A percentile compares a stretch with the other conserved stretches of the same genome.
phyloP scores from a whole-genome alignment of 306 rosid genomes.

The Quillaja saponaria region DNA sequence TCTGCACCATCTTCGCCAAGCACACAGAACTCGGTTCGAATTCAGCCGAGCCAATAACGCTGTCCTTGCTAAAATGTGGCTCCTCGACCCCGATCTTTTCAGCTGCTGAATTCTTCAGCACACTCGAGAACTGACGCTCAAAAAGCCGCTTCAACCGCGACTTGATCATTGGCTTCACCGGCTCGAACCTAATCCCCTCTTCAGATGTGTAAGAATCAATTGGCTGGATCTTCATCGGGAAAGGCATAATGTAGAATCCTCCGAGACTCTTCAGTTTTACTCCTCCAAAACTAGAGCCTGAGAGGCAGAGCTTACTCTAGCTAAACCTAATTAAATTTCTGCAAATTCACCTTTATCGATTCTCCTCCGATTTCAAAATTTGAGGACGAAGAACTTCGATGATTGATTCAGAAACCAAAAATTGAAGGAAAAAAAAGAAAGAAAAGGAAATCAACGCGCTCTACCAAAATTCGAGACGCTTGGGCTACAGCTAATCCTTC shows the following conservation, averaged over 20 bases:
- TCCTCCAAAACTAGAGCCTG: constrained; percentile 35
- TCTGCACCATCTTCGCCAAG: constrained; percentile 82
- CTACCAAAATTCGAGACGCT: constrained; percentile 46
- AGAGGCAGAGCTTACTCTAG: constrained; percentile 14
- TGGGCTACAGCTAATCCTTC: constrained; percentile 30
- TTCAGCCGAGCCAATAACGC: constrained; percentile 33
- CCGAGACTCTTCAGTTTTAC: constrained; percentile 27
- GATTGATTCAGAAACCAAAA: constrained; percentile 40
- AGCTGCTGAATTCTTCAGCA: constrained; percentile 41
- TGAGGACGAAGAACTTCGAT: constrained; percentile 29
- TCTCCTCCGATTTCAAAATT: constrained; percentile 45
- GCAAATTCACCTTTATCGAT: constrained; percentile 20
- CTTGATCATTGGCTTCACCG: constrained; percentile 64
- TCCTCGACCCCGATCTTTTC: constrained; percentile 51
- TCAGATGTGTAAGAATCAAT: constrained; percentile 50
- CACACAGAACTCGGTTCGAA: constrained; percentile 77
- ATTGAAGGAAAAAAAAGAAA: background rate
- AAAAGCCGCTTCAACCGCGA: constrained; percentile 74
- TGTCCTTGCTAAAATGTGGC: constrained; percentile 40
- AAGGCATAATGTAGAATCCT: constrained; percentile 44
- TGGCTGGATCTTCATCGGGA: constrained; percentile 81
- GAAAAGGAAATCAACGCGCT: constrained; percentile 21
- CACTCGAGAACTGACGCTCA: constrained; percentile 71
- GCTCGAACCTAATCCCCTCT: constrained; percentile 44
- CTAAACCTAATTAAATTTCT: constrained; percentile 14